These are phyloP conservation scores for Hypsizygus ulmarius DNA, from an alignment of 1,284 basidiomycete genomes.

Conservation along the genomic window DNA sequence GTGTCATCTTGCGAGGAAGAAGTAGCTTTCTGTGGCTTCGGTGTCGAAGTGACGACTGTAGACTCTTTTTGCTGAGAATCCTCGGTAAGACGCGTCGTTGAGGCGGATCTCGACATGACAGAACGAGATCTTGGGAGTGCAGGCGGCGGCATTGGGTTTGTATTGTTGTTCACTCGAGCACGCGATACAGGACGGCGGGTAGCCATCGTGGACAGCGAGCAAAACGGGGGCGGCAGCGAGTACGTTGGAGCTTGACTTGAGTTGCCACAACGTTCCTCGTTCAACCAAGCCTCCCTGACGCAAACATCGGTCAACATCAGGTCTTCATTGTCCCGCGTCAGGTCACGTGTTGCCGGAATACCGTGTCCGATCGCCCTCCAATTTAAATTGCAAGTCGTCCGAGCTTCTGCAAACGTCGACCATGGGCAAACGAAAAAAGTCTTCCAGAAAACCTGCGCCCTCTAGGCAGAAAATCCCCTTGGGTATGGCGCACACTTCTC, in stretches of 20 bases:
- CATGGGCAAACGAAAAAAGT: constrained; percentile 88
- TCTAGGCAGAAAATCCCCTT: constrained; percentile 64
- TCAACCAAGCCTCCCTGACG: neutral
- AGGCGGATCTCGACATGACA: constrained; percentile 32
- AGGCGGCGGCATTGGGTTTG: constrained; percentile 26
- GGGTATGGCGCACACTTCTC: constrained; percentile 44
- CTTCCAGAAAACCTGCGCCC: constrained; percentile 67
- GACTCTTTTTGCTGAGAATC: constrained; percentile 23
- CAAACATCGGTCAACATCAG: constrained; percentile 26
- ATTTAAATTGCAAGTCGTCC: neutral
- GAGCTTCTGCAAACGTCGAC: constrained; percentile 12
- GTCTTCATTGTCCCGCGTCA: constrained; percentile 12
- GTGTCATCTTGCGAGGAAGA: constrained; percentile 37
- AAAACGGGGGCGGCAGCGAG: constrained; percentile 4
- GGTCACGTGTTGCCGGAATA: constrained; percentile 15
- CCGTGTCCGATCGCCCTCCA: no score
- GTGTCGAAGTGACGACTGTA: constrained; percentile 8
- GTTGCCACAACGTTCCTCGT: neutral
- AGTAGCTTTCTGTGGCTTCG: constrained; percentile 15
- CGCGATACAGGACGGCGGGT: constrained; percentile 48
- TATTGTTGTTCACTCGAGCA: constrained; percentile 27
- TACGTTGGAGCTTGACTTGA: constrained; percentile 1
- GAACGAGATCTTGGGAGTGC: constrained; percentile 37
- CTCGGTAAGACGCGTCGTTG: constrained; percentile 26
- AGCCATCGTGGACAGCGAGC: constrained; percentile 39